A percentile compares a stretch with the other conserved stretches of the same genome.
Evolutionary conservation across 306 rosid genomes (phyloP).

Genomic region (Senna siamea): DNA sequence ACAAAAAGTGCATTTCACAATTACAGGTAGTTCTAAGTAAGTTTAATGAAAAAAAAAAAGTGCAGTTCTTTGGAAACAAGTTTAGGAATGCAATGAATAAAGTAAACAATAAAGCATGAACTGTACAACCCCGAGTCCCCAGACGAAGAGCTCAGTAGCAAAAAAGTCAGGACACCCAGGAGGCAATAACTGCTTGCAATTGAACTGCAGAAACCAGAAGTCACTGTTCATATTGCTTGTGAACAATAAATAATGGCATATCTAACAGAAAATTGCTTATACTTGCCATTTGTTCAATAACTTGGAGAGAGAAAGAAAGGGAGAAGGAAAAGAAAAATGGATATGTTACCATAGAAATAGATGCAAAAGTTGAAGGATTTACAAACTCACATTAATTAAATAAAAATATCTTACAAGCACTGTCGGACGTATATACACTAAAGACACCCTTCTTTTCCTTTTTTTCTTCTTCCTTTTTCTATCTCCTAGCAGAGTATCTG

Average conservation of each 20-base stretch:
- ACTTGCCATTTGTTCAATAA: background rate
- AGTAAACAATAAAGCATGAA: no score
- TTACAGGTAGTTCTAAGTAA: no score
- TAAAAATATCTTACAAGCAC: slow-evolving; percentile 38
- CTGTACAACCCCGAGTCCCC: no score
- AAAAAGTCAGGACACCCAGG: background rate
- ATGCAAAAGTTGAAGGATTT: background rate
- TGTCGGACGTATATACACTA: slow-evolving; percentile 29
- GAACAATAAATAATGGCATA: no score
- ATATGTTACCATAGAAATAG: background rate
- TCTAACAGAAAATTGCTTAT: background rate
- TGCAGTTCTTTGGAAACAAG: no score
- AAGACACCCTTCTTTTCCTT: slow-evolving; percentile 22
- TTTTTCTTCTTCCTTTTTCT: slow-evolving; percentile 3
- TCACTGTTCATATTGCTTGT: background rate
- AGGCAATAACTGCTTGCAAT: background rate
- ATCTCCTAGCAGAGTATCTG: slow-evolving; percentile 31
- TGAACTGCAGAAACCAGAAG: background rate
- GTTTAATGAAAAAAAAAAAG: no score
- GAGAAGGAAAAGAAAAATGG: no score
- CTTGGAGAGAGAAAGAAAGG: background rate
- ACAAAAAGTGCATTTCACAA: no score
- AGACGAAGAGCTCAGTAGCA: background rate
- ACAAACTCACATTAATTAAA: slow-evolving; percentile 12
- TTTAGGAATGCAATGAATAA: no score